Evolutionary conservation across 768 basidiomycete genomes (phyloP), one percentile per base, ranked within the genome.

Genomic region (Lentinus tigrinus): DNA sequence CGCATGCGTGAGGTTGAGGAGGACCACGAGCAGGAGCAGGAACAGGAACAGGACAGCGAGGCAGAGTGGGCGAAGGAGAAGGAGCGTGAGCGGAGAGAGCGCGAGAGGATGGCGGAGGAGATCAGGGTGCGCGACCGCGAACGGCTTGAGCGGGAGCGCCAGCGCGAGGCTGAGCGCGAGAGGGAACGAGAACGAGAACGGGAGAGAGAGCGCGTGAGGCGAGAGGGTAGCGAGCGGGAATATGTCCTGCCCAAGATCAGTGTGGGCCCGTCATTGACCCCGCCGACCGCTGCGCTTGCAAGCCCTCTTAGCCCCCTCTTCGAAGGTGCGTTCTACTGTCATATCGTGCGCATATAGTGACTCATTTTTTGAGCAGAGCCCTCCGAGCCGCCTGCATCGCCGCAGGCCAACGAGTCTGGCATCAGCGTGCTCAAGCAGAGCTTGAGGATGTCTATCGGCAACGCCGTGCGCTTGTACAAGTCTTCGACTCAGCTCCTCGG

Each of bases 361-460:
- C 56, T 58, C 23, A 52, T 44, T 16, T 21, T 23, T 11, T 24
- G 14, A 36, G 24, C 57, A 65, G 62, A 62, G 46, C 59, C 65
- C 2, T 57, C 64, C 2, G 65, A 69, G 34, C 49, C 52, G 13
- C 44, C 54, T 23, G 57, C 58, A 52, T 54, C 54, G 19, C 49
- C 54, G 28, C 47, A 52, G 8, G 53, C 57, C 19, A 67, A 66
- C 47, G 79, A 78, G 58, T 77, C 77, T 8, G 77, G 75, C 11
- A 67, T 83, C 31, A 73, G 65, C 49, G 76, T 79, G 28, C 75
- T 91, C 62, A 89, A 81, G 70, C 89, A 91, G 63, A 85, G 83
- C 57, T 78, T 93, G 63, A 88, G 82, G 69, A 77, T 81, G 58
- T 93, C 91, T 0, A 85, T 93, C 59, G 89, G 87, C 67, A 88